These are phyloP conservation scores for Debaryomyces singareniensis DNA, from an alignment of 1,139 yeast species.

Conservation along the genomic window DNA sequence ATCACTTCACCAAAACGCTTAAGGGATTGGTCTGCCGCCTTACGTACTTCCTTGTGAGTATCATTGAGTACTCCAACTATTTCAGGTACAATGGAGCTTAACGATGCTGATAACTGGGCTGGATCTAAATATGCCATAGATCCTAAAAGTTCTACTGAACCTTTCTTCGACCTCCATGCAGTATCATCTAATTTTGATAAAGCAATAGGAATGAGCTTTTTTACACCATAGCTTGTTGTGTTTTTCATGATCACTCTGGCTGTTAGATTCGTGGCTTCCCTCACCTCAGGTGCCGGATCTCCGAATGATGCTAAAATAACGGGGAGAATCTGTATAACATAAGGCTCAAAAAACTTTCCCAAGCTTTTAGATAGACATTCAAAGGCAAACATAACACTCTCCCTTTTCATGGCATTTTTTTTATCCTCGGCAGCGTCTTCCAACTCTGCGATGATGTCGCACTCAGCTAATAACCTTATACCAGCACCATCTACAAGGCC, in stretches of 20 bases:
- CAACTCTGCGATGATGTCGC: conserved; percentile 68
- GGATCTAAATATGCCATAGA: conserved; percentile 98
- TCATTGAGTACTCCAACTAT: conserved; percentile 93
- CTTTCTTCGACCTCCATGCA: conserved; percentile 96
- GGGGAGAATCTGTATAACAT: conserved; percentile 84
- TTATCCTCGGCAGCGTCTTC: conserved; percentile 88
- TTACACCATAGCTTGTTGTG: conserved; percentile 90
- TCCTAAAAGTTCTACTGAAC: conserved; percentile 92
- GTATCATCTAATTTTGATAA: conserved; percentile 79
- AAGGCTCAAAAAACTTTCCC: conserved; percentile 84
- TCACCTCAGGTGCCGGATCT: conserved; percentile 77
- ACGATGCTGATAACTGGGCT: conserved; percentile 80
- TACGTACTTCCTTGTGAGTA: conserved; percentile 92
- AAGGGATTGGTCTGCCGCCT: conserved; percentile 86
- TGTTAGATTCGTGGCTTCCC: conserved; percentile 84
- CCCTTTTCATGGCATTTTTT: conserved; percentile 67
- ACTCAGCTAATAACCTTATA: conserved; percentile 65
- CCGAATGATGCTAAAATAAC: conserved; percentile 76
- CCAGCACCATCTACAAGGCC: conserved; percentile 92
- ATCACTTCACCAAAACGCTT: conserved; percentile 95
- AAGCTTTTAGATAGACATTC: conserved; percentile 76
- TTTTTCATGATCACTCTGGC: conserved; percentile 84
- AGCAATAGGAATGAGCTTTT: conserved; percentile 85
- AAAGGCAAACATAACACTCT: conserved; percentile 83
- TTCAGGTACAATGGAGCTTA: conserved; percentile 89